A percentile compares a stretch with the other conserved stretches of the same genome.
Evolutionary conservation across 2,329 filamentous ascomycete species (phyloP).

Genomic region (Laburnicola sp.): DNA sequence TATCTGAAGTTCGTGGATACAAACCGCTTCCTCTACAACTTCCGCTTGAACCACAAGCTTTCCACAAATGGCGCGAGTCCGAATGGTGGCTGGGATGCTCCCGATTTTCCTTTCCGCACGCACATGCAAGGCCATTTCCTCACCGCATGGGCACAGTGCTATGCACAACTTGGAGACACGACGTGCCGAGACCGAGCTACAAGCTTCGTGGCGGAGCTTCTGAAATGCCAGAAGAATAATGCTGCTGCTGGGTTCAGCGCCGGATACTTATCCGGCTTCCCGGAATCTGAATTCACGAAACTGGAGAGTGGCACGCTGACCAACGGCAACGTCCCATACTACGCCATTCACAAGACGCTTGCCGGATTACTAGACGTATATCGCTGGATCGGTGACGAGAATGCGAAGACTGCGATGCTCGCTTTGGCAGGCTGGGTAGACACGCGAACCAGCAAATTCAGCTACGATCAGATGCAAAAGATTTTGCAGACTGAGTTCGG

Average conservation of each 20-base stretch:
- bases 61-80: constrained; percentile 51
- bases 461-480: constrained; percentile 52
- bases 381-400: constrained; percentile 49
- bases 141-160: constrained; percentile 56
- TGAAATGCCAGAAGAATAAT: constrained; percentile 58
- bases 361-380: constrained; percentile 57
- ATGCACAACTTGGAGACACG: constrained; percentile 48
- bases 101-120: constrained; percentile 57
- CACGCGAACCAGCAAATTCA: constrained; percentile 49
- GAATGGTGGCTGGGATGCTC: constrained; percentile 59
- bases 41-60: constrained; percentile 52
- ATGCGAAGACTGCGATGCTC: constrained; percentile 51
- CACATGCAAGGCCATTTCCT: constrained; percentile 58
- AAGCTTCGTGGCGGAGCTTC: constrained; percentile 53
- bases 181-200: constrained; percentile 52
- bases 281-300: constrained; percentile 54
- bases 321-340: constrained; percentile 59
- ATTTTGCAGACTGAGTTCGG: constrained; percentile 57
- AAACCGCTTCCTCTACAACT: constrained; percentile 55
- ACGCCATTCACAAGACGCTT: constrained; percentile 59
- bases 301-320: constrained; percentile 51
- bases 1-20: constrained; percentile 54
- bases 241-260: constrained; percentile 47
- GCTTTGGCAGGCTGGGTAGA: constrained; percentile 56
- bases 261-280: constrained; percentile 58